Conservation (phyloP, 2,329 filamentous ascomycete genomes). For the Pseudogymnoascus sp. region DNA sequence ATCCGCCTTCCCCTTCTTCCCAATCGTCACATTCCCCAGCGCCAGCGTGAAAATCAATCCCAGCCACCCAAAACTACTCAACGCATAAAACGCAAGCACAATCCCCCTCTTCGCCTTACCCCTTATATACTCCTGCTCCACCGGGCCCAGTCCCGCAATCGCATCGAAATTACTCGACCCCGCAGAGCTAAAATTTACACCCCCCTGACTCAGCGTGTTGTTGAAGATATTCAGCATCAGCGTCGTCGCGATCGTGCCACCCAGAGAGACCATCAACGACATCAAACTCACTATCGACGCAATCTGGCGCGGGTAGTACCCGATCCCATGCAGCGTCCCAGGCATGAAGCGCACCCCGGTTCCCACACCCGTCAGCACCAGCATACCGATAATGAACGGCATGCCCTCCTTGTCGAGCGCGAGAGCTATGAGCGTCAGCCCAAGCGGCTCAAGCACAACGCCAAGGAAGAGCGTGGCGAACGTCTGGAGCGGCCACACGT, state of each 20-base stretch:
- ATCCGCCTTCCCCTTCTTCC: conserved; percentile 25
- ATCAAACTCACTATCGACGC: conserved; percentile 55
- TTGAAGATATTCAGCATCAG: conserved; percentile 66
- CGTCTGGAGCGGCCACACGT: conserved; percentile 56
- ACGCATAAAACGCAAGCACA: conserved; percentile 59
- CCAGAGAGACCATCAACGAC: conserved; percentile 54
- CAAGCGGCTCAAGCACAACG: conserved; percentile 50
- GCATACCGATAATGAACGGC: conserved; percentile 56
- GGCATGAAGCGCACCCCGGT: conserved; percentile 62
- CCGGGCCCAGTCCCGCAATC: conserved; percentile 33
- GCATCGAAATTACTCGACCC: conserved; percentile 33
- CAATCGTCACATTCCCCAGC: conserved; percentile 49
- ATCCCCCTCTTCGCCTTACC: conserved; percentile 48
- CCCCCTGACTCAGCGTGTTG: conserved; percentile 36
- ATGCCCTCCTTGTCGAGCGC: conserved; percentile 46
- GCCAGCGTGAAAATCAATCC: conserved; percentile 39
- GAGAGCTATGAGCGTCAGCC: conserved; percentile 52
- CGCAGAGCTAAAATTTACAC: conserved; percentile 28
- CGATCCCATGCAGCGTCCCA: conserved; percentile 51
- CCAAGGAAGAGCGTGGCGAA: conserved; percentile 53
- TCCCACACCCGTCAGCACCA: conserved; percentile 57
- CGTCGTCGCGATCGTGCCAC: conserved; percentile 58
- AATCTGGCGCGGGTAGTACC: conserved; percentile 52
- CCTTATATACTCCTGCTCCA: conserved; percentile 34
- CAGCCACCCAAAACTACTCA: conserved; percentile 52